These are phyloP conservation scores for Cucumis sativus DNA, from an alignment of 306 rosid genomes.

Conservation along the genomic window DNA sequence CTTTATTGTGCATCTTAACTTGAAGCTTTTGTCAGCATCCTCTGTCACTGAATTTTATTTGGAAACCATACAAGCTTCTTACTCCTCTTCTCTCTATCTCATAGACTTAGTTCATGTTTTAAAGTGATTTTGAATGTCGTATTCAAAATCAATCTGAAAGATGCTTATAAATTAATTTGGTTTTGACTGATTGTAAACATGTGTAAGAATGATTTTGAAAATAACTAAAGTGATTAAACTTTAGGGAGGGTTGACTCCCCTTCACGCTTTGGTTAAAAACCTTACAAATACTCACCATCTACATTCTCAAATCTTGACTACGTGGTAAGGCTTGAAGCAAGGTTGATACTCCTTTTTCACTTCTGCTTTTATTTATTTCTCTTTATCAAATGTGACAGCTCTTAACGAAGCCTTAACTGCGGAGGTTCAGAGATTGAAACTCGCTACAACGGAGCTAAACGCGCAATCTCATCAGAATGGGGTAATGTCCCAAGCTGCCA, in stretches of 20 bases:
- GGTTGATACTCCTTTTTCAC: neutral
- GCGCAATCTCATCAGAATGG: constrained; percentile 35
- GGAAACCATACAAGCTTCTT: neutral
- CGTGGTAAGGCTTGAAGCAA: neutral
- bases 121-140: no score
- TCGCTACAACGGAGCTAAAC: constrained; percentile 56
- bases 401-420: constrained; percentile 77
- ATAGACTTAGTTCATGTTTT: no score
- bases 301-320: neutral
- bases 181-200: no score
- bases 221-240: no score
- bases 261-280: no score
- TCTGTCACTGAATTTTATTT: neutral
- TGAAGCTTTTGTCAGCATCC: neutral
- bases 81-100: neutral
- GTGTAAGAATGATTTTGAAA: no score
- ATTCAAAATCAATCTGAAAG: no score
- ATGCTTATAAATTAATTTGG: no score
- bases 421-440: constrained; percentile 86
- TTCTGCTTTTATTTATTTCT: neutral
- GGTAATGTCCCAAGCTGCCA: constrained; percentile 30
- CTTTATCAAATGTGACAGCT: constrained; percentile 37
- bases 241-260: no score
- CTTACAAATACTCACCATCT: neutral
- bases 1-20: neutral